Evolutionary conservation across 352 stramenopile genomes (phyloP), one percentile per base, ranked within the genome.

Genomic region (Phytophthora foliorum): DNA sequence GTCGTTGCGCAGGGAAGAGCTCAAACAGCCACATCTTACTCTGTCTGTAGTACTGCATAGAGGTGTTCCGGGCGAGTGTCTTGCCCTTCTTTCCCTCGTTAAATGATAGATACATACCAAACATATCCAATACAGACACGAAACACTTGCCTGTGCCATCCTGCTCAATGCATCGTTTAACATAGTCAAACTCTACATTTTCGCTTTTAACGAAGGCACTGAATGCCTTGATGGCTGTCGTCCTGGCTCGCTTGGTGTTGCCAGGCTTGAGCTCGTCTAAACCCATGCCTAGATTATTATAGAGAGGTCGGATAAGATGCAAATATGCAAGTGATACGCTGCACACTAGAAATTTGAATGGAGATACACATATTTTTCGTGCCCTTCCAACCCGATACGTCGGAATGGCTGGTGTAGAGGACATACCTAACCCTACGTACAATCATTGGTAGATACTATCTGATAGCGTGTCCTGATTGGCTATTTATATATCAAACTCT

Each of bases 71-170:
- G 16, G 41, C 41, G 25, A 48, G 41, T 7, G 17, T 17, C 17
- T 48, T 48, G 41, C 17, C 41, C 32, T 32, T 52, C 45, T 52
- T 52, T 21, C 45, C 22, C 45, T 52, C 21, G 8, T 54, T 22
- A 27, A 54, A 54, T 39, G 25, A 27, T 17, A 41, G 48, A 39
- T 41, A 54, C 25, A 54, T 54, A 16, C 48, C 48, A 22, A 54
- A 24, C 48, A 24, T 54, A 25, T 54, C 16, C 24, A 54, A 22
- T 41, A 54, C 48, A 54, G 48, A 61, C 27, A 61, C 38, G 44
- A 61, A 22, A 45, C 38, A 45, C 17, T 11, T 45, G 8, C 38
- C 38, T 22, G 38, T 45, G 16, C 6, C 38, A 17, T 39, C 9
- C 17, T 39, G 5, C 10, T 39, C 11, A 39, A 39, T 39, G 34